These are phyloP conservation scores for Ampelomyces quisqualis DNA, from an alignment of 2,329 filamentous ascomycete species.

Conservation along the genomic window DNA sequence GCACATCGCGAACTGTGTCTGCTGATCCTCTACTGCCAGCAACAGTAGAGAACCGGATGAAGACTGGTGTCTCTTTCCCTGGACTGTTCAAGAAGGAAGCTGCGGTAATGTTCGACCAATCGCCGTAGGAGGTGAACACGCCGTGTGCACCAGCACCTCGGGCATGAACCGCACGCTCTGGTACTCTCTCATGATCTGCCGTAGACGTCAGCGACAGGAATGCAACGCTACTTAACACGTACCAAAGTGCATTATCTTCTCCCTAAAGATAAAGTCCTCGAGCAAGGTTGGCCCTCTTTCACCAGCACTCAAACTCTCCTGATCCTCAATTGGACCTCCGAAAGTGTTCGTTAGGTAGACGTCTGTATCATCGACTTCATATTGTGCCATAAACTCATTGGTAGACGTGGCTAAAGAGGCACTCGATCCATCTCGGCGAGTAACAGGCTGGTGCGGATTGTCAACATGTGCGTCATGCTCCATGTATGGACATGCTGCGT, in stretches of 20 bases:
- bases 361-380: constrained; percentile 41
- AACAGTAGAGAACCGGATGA: constrained; percentile 74
- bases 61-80: constrained; percentile 65
- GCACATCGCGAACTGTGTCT: constrained; percentile 70
- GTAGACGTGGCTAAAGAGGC: constrained; percentile 18
- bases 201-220: constrained; percentile 2
- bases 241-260: constrained; percentile 53
- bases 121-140: constrained; percentile 65
- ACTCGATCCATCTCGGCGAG: constrained; percentile 28
- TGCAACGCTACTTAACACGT: too few species aligned
- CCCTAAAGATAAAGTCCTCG: constrained; percentile 71
- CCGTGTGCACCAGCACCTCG: constrained; percentile 69
- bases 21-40: constrained; percentile 67
- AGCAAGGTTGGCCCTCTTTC: constrained; percentile 66
- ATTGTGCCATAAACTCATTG: constrained; percentile 41
- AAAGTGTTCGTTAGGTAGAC: constrained; percentile 61
- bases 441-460: constrained; percentile 31
- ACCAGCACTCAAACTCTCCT: constrained; percentile 66
- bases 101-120: constrained; percentile 67
- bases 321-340: constrained; percentile 67
- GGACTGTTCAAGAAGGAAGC: constrained; percentile 61
- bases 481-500: constrained; percentile 43
- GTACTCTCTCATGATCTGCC: constrained; percentile 46
- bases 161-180: constrained; percentile 63
- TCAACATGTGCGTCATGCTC: constrained; percentile 30